Base-by-base conservation (phyloP, 2,329 filamentous ascomycete genomes). In the Aspergillus hiratsukae region DNA sequence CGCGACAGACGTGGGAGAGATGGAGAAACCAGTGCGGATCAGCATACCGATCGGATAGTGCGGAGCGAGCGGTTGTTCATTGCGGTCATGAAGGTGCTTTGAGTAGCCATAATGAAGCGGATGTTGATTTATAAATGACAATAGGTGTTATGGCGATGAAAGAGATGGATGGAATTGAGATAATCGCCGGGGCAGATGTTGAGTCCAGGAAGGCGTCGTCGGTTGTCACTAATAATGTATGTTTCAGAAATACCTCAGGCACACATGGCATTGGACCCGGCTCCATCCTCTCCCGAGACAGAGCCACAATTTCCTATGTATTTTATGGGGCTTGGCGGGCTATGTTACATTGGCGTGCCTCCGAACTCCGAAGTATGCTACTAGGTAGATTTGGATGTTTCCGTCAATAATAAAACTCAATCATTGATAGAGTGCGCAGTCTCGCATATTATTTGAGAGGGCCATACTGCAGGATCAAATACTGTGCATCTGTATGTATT, bases 31-130 rank as follows among this genome's bases (percentile, higher is more conserved):
- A 17, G 14, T 37, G 31, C 31, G 31, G 31, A 37, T 37, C 14
- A 37, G 72, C 84, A 66, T 79, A 91, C 91, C 70, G 88, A 91
- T 78, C 91, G 92, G 79, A 96, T 92, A 68, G 85, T 88, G 63
- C 91, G 87, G 70, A 96, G 85, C 70, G 90, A 92, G 77, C 91
- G 85, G 79, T 93, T 94, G 76, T 87, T 85, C 82, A 85, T 83
- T 48, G 84, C 84, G 58, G 78, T 75, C 58, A 67, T 61, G 60
- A 75, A 69, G 50, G 71, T 67, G 60, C 61, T 68, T 49, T 69
- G 63, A 54, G 65, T 62, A 54, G 72, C 68, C 72, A 75, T 75
- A 59, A 55, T 48, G 43, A 23, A 27, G 43, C 19, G 4, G 23
- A 23, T 46, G 4, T 14, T 45, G 21, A 45, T 21, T 6, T 14